These are phyloP conservation scores for Diaporthe sp. DNA, from an alignment of 2,329 filamentous ascomycete species.

Conservation along the genomic window DNA sequence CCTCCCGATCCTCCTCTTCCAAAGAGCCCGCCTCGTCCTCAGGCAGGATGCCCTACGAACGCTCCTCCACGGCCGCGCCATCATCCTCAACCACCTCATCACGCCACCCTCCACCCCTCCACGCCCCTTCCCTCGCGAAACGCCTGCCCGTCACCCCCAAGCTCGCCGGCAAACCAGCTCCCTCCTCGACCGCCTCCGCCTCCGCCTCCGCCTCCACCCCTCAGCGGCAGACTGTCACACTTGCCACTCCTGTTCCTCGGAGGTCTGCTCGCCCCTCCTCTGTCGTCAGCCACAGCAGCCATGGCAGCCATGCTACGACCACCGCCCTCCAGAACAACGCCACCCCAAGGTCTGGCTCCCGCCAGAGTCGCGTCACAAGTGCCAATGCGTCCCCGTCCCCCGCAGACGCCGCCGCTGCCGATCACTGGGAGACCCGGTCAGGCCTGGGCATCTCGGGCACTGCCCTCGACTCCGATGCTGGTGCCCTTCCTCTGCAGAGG, in stretches of 20 bases:
- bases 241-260: slow-evolving; percentile 55
- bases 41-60: slow-evolving; percentile 34
- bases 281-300: slow-evolving; percentile 25
- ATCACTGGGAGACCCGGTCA: slow-evolving; percentile 52
- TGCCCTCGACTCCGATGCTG: slow-evolving; percentile 29
- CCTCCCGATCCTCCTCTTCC: slow-evolving; percentile 33
- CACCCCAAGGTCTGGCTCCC: slow-evolving; percentile 81
- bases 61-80: slow-evolving; percentile 54
- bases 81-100: slow-evolving; percentile 55
- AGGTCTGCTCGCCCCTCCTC: slow-evolving; percentile 44
- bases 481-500: slow-evolving; percentile 42
- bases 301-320: slow-evolving; percentile 33
- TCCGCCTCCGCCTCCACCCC: slow-evolving; percentile 50
- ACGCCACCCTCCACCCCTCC: slow-evolving; percentile 57
- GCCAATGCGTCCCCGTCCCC: slow-evolving; percentile 70
- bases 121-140: slow-evolving; percentile 76
- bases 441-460: slow-evolving; percentile 48
- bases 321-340: slow-evolving; percentile 69
- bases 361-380: slow-evolving; percentile 79
- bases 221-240: slow-evolving; percentile 45
- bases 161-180: slow-evolving; percentile 45
- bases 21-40: slow-evolving; percentile 31
- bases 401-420: slow-evolving; percentile 43
- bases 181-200: not conserved
- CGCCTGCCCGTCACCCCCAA: slow-evolving; percentile 64